phyloP scores from a whole-genome alignment of 257 asterid genomes.

The Solanum chmielewskii region DNA sequence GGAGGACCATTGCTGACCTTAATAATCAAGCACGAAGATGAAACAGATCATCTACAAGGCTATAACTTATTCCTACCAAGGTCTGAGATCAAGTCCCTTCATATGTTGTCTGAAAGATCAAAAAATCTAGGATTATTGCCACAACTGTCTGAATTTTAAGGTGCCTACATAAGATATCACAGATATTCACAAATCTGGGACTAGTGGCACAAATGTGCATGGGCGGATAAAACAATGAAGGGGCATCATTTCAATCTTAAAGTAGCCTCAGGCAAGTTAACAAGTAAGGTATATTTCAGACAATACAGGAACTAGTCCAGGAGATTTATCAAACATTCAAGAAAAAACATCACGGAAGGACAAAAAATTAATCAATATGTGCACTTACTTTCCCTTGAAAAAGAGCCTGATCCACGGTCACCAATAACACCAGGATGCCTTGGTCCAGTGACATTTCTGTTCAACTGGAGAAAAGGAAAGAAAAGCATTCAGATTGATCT shows the following conservation, averaged over 20 bases:
- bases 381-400: conserved; percentile 94
- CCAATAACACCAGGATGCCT: conserved; percentile 96
- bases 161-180: neutral
- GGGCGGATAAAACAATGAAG: neutral
- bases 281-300: neutral
- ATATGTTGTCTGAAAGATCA: neutral
- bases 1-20: neutral
- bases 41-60: neutral
- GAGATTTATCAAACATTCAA: neutral
- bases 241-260: neutral
- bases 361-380: neutral
- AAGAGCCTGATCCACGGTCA: conserved; percentile 95
- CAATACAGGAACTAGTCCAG: neutral
- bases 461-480: conserved; percentile 43
- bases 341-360: neutral
- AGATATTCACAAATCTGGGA: neutral
- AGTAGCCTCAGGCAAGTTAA: neutral
- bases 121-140: neutral
- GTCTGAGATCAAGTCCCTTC: neutral
- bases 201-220: neutral
- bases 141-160: neutral
- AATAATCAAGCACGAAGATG: neutral
- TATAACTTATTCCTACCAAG: neutral
- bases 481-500: neutral
- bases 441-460: conserved; percentile 79